These are phyloP conservation scores for Fusarium praegraminearum DNA, from an alignment of 2,329 filamentous ascomycete genomes.

Conservation along the genomic window DNA sequence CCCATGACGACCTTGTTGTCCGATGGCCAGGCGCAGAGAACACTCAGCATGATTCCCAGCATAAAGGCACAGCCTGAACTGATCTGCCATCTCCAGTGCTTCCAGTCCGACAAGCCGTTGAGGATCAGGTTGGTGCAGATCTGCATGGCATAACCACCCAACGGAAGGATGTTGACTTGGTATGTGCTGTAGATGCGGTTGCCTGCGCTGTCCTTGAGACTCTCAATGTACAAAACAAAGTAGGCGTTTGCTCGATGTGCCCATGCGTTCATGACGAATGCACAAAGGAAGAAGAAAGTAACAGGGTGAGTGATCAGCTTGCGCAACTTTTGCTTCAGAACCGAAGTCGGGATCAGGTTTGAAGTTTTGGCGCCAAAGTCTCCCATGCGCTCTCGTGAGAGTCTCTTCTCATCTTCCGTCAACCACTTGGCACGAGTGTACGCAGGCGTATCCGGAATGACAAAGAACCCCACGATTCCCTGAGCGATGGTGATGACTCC, in stretches of 20 bases:
- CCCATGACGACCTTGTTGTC: constrained; percentile 50
- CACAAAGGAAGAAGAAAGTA: constrained; percentile 50
- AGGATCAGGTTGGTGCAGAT: constrained; percentile 53
- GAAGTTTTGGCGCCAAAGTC: constrained; percentile 49
- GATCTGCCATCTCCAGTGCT: constrained; percentile 56
- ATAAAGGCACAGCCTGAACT: constrained; percentile 48
- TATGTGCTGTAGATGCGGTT: constrained; percentile 49
- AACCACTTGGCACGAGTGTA: constrained; percentile 50
- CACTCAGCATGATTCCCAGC: constrained; percentile 50
- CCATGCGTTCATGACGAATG: constrained; percentile 50
- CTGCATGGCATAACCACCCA: constrained; percentile 51
- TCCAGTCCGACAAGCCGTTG: constrained; percentile 54
- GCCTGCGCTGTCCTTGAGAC: constrained; percentile 45
- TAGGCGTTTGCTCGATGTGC: constrained; percentile 50
- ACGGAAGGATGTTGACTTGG: constrained; percentile 50
- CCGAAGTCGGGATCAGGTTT: constrained; percentile 42
- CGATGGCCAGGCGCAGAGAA: constrained; percentile 52
- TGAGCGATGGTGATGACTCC: constrained; percentile 58
- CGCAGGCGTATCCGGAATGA: constrained; percentile 52
- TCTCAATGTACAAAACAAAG: constrained; percentile 52
- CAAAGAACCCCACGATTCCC: constrained; percentile 55
- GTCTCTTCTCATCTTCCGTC: constrained; percentile 45
- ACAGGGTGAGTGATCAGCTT: constrained; percentile 48
- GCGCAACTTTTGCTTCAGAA: constrained; percentile 45
- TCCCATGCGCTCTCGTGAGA: constrained; percentile 48